Evolutionary conservation across 345 rosid species (phyloP), one percentile per base, ranked within the genome.

Genomic region (Diplotaxis tenuifolia): DNA sequence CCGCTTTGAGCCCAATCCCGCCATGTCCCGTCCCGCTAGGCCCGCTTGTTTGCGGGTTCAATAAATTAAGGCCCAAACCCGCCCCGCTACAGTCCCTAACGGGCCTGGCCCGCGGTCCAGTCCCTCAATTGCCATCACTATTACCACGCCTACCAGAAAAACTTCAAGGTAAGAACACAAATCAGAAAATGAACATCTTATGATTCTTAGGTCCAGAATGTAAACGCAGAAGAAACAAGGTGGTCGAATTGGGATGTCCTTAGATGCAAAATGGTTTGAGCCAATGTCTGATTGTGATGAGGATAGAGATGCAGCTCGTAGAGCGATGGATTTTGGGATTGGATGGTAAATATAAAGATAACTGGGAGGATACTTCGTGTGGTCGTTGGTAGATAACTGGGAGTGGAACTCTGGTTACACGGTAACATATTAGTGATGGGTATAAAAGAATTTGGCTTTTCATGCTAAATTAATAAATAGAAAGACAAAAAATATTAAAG

Each of bases 341-440:
- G 96, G 98, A 85, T 89, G 97, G 97, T 87, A 84, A 40, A 64
- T 10, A 61, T 53, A 62, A n/a, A 21, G 32, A 70, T 70, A n/a
- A n/a, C n/a, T 91, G 5, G 84, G 84, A 2, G 96, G 97, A 4
- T 93, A 89, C 54, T 94, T 89, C 56, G 85, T 82, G 12, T 91
- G 96, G 98, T 91, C 96, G 10, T 78, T 91, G 91, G 87, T 89
- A 2, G 98, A 94, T 76, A 94, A 94, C 65, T 91, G 92, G 97
- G 98, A 94, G 71, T 91, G 98, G 98, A 94, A 89, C 83, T 86
- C 83, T 6, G 96, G 96, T 25, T 91, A 89, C 70, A 91, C 97
- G 0, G 97, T 94, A n/a, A n/a, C n/a, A n/a, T n/a, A n/a, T n/a
- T n/a, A n/a, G n/a, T n/a, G n/a, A n/a, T n/a, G n/a, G n/a, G n/a